These are phyloP conservation scores for Aphanomyces astaci DNA, from an alignment of 352 stramenopile species.

Conservation along the genomic window DNA sequence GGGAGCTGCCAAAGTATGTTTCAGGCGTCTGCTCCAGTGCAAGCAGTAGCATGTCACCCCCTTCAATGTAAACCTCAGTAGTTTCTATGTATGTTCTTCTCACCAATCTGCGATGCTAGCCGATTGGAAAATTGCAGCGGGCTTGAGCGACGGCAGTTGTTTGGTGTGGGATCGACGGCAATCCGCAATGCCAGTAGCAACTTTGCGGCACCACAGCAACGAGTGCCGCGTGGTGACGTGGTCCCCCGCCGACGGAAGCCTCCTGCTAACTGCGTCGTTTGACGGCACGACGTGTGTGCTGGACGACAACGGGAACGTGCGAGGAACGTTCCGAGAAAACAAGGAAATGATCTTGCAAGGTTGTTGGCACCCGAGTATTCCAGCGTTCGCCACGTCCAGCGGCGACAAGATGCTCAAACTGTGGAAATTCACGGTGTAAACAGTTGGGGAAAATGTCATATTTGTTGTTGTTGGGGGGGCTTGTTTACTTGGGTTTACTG, in stretches of 20 bases:
- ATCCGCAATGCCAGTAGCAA: slow-evolving; percentile 27
- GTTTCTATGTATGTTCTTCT: neutral
- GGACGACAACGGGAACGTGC: neutral
- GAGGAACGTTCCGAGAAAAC: slow-evolving; percentile 46
- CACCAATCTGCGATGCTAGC: too few relatives aligned
- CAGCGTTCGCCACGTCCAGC: slow-evolving; percentile 22
- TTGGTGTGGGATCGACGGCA: slow-evolving; percentile 56
- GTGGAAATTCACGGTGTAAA: too few relatives aligned
- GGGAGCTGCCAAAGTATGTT: slow-evolving; percentile 46
- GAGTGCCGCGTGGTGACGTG: slow-evolving; percentile 58
- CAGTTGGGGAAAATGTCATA: too few relatives aligned
- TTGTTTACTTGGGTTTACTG: too few relatives aligned
- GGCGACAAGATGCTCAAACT: slow-evolving; percentile 22
- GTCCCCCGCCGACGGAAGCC: slow-evolving; percentile 41
- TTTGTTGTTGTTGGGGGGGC: too few relatives aligned
- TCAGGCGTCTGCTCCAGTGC: slow-evolving; percentile 28
- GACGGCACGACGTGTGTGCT: slow-evolving; percentile 51
- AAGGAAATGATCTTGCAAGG: slow-evolving; percentile 59
- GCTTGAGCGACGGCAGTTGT: slow-evolving; percentile 53
- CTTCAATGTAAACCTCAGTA: neutral
- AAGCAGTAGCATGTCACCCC: slow-evolving; percentile 49
- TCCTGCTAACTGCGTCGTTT: slow-evolving; percentile 53
- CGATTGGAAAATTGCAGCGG: slow-evolving; percentile 35
- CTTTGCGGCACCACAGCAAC: slow-evolving; percentile 34
- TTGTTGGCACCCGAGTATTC: slow-evolving; percentile 47